Base-by-base conservation (phyloP, 805 yeast species). In the Hanseniaspora meyeri region DNA sequence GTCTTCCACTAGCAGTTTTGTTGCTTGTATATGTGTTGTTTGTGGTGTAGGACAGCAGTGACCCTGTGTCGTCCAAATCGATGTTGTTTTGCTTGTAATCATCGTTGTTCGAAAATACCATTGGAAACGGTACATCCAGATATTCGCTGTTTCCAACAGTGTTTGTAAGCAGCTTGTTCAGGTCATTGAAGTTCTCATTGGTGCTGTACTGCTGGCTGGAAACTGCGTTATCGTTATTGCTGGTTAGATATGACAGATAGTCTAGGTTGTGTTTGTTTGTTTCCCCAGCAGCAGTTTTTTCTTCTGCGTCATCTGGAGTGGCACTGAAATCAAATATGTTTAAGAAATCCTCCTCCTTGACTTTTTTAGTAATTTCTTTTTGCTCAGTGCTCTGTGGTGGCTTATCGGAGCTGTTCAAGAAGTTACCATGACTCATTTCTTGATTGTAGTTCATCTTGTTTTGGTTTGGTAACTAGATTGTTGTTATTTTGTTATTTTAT, bases 141-240 rank as follows among this genome's bases (percentile, higher is more conserved):
- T 53, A 53, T 27, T 53, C 57, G 12, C 57, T 53, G 47, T 53
- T 53, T 32, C 57, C 57, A 19, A 53, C 57, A 9, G 51, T 53
- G 47, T 53, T 53, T 12, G 51, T 12, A 0, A 53, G 38, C 11
- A 53, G 51, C 24, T 53, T 46, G 36, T 46, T 53, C 20, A 53
- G 19, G 39, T 53, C 57, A 46, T 53, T 53, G 12, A 53, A 19
- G 17, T 53, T 46, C 8, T 53, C 51, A 36, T 32, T 45, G 14
- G 38, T 29, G 29, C 7, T 39, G 47, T 49, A 32, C 3, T 17
- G 7, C 19, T 49, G 46, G 12, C 16, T 19, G 3, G 39, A 49
- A 7, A 17, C 37, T 12, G 19, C 20, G 42, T 37, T 36, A 4
- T 32, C 40, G 7, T 36, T 49, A 29, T 16, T 16, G 19, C 31